These are phyloP conservation scores for Oropetium thomaeum DNA, from an alignment of 176 grass and related monocot genomes.

Conservation along the genomic window DNA sequence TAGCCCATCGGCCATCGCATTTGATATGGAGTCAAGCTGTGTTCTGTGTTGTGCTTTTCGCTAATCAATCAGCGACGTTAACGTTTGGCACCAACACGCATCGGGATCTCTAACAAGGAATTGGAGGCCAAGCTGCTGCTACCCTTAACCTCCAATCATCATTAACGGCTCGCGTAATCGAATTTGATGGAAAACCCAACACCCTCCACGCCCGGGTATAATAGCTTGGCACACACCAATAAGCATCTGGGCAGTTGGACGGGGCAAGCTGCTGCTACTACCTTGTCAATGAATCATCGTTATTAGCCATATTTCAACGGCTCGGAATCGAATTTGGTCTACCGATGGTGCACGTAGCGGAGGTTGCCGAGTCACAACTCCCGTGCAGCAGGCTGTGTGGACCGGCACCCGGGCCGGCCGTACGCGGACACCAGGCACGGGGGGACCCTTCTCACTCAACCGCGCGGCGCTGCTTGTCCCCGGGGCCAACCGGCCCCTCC, in stretches of 20 bases:
- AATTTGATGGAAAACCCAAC: neutral
- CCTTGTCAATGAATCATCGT: no score
- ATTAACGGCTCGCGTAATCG: neutral
- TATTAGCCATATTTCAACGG: no score
- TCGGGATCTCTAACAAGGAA: no score
- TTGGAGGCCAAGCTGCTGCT: neutral
- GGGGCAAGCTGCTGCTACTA: no score
- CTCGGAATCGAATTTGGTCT: no score
- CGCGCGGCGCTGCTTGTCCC: neutral
- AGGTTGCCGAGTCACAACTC: neutral
- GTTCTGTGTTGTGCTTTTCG: neutral
- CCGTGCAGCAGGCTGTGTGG: neutral
- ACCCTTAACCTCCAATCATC: neutral
- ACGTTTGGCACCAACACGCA: neutral
- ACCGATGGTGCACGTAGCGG: constrained; percentile 35
- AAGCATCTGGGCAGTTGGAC: no score
- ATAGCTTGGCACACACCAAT: no score
- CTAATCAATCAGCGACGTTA: neutral
- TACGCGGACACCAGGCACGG: constrained; percentile 34
- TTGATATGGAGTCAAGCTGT: neutral
- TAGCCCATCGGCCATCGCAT: neutral
- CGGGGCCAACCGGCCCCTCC: constrained; percentile 20
- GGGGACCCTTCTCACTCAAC: constrained; percentile 10
- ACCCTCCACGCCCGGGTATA: no score
- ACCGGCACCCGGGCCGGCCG: constrained; percentile 1